Percentiles rank a stretch among this genome's conserved stretches.
Evolutionary conservation across 1,139 yeast species (phyloP).

Genomic region (Candida tropicalis): DNA sequence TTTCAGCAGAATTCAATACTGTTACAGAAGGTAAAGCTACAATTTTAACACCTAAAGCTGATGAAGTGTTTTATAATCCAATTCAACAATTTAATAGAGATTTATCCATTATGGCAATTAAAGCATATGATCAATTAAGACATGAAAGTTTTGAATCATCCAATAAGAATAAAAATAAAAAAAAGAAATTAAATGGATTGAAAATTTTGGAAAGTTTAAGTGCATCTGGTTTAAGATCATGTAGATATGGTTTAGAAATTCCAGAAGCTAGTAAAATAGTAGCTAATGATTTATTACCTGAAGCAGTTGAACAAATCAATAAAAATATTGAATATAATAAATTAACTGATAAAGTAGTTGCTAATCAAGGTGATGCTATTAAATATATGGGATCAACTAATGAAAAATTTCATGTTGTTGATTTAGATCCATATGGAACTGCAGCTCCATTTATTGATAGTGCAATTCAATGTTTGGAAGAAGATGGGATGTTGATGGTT

Average conservation of each 20-base stretch:
- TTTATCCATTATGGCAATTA: slow-evolving; percentile 78
- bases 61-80: slow-evolving; percentile 91
- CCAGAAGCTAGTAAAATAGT: slow-evolving; percentile 70
- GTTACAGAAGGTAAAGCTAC: slow-evolving; percentile 83
- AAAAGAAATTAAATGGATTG: slow-evolving; percentile 30
- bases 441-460: slow-evolving; percentile 94
- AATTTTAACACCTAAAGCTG: slow-evolving; percentile 73
- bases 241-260: slow-evolving; percentile 88
- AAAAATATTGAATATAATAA: slow-evolving; percentile 70
- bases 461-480: slow-evolving; percentile 78
- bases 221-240: slow-evolving; percentile 94
- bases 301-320: slow-evolving; percentile 83
- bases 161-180: slow-evolving; percentile 18
- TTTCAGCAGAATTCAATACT: slow-evolving; percentile 28
- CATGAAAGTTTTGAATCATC: slow-evolving; percentile 28
- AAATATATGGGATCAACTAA: slow-evolving; percentile 58
- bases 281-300: slow-evolving; percentile 86
- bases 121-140: slow-evolving; percentile 73
- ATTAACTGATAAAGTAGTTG: slow-evolving; percentile 52
- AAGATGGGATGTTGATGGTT: slow-evolving; percentile 81
- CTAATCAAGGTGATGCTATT: slow-evolving; percentile 88
- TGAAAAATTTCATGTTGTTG: slow-evolving; percentile 75
- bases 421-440: slow-evolving; percentile 96
- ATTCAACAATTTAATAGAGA: slow-evolving; percentile 97
- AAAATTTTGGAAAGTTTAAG: slow-evolving; percentile 85